Base-by-base conservation (phyloP, 176 grass and related monocot species). In the Phoenix dactylifera region DNA sequence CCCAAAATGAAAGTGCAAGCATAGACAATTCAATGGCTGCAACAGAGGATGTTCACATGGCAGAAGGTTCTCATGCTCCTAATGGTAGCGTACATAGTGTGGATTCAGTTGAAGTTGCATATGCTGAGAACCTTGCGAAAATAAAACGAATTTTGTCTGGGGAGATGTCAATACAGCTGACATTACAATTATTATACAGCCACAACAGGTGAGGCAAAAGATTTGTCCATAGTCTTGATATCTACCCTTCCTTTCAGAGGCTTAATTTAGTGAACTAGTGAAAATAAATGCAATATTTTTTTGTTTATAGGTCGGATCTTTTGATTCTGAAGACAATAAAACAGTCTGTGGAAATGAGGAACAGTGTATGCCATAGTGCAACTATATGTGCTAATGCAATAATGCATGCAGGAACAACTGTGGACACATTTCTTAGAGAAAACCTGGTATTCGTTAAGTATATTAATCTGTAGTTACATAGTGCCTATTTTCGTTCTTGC, bases 331-430 rank as follows among this genome's bases (percentile, higher is more conserved):
- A 99, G 68, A 93, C 88, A 20, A 93, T 99, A 83, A 99, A 99
- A 77, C 94, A 99, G 67, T 89, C 88, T 0, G 94, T 99, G 71
- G 94, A 99, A 80, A 99, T 99, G 94, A 86, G 94, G 73, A 99
- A 99, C 68, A 99, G 88, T 73, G 88, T 99, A 57, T 99, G 94
- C 79, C 94, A 99, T 71, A 99, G 94, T 52, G 94, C 94, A 49
- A 89, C 94, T 30, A 99, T 99, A 54, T 99, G 94, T 39, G 80
- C 94, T 63, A 99, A 99, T 79, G 94, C 94, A 61, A 70, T 99
- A 65, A 99, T 99, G 94, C 94, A 99, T 76, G 94, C 94, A 24
- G 94, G 94, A 71, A 99, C 94, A 80, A 99, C 94, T 51, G 94
- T 99, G 5, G 94, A 99, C 62, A 99, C 94, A 12, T 99, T 99